These are phyloP conservation scores for Tulasnella sp. DNA, from an alignment of 768 basidiomycete species.

Conservation along the genomic window DNA sequence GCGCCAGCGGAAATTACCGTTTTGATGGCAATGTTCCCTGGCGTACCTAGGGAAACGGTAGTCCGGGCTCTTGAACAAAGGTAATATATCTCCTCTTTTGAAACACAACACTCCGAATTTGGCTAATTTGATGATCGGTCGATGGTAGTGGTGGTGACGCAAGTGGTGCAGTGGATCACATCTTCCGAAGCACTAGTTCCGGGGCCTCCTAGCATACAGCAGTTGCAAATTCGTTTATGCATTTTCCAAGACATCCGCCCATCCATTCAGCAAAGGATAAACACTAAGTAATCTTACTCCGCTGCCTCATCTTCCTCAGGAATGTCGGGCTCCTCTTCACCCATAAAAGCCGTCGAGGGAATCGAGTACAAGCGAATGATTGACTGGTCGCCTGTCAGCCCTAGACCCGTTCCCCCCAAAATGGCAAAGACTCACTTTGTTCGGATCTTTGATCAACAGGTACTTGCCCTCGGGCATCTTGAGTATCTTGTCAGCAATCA, in stretches of 20 bases:
- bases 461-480: slow-evolving; percentile 99
- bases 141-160: neutral
- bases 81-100: slow-evolving; percentile 44
- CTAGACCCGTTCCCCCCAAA: neutral
- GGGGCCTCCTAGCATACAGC: slow-evolving; percentile 51
- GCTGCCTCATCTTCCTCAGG: slow-evolving; percentile 42
- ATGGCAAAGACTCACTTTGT: slow-evolving; percentile 57
- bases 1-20: slow-evolving; percentile 71
- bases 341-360: slow-evolving; percentile 81
- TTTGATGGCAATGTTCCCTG: slow-evolving; percentile 78
- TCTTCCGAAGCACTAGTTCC: neutral
- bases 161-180: neutral
- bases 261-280: neutral
- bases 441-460: slow-evolving; percentile 94
- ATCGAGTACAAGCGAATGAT: slow-evolving; percentile 91
- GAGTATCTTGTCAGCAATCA: slow-evolving; percentile 89
- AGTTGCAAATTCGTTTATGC: slow-evolving; percentile 39
- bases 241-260: neutral
- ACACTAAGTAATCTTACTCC: slow-evolving; percentile 29
- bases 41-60: slow-evolving; percentile 64
- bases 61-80: slow-evolving; percentile 77
- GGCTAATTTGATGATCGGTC: neutral
- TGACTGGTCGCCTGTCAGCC: slow-evolving; percentile 52
- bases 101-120: neutral
- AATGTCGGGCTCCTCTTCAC: slow-evolving; percentile 65